A percentile compares a stretch with the other conserved stretches of the same genome.
Evolutionary conservation across 345 rosid species (phyloP).

Genomic region (Eucalyptus coolabah): DNA sequence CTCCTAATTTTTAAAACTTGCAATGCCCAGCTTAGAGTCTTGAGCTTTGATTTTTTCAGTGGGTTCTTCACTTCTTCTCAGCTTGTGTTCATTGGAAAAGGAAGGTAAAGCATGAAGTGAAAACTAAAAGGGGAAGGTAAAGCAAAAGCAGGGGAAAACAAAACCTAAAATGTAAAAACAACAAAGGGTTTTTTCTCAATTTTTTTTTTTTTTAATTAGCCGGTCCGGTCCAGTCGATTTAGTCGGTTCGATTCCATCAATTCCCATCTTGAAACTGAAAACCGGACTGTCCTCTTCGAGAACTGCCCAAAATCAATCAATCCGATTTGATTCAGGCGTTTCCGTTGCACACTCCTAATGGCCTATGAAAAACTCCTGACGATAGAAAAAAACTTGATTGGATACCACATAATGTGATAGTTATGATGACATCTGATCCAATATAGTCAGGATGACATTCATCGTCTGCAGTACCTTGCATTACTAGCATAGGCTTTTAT

Average conservation of each 20-base stretch:
- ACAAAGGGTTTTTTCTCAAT: too few species aligned
- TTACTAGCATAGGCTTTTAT: background rate
- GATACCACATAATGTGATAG: accelerated
- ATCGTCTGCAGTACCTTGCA: background rate
- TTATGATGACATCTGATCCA: background rate
- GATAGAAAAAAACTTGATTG: background rate
- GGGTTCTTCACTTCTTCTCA: too few species aligned
- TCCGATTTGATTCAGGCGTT: accelerated
- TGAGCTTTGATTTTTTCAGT: too few species aligned
- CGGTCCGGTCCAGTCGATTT: accelerated
- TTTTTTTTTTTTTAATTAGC: too few species aligned
- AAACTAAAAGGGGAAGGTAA: too few species aligned
- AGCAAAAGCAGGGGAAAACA: too few species aligned
- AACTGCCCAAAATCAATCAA: accelerated
- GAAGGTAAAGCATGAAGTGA: too few species aligned
- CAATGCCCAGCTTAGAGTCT: too few species aligned
- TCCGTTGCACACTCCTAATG: background rate
- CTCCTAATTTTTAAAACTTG: too few species aligned
- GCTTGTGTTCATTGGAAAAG: too few species aligned
- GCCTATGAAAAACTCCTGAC: background rate
- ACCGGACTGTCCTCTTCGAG: accelerated
- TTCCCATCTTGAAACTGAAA: accelerated
- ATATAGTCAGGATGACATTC: background rate
- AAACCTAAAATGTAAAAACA: too few species aligned
- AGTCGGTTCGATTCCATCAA: accelerated